A percentile compares a stretch with the other conserved stretches of the same genome.
phyloP scores from a whole-genome alignment of 192 early-diverging fungal species.

The Dimargaris xerosporica region DNA sequence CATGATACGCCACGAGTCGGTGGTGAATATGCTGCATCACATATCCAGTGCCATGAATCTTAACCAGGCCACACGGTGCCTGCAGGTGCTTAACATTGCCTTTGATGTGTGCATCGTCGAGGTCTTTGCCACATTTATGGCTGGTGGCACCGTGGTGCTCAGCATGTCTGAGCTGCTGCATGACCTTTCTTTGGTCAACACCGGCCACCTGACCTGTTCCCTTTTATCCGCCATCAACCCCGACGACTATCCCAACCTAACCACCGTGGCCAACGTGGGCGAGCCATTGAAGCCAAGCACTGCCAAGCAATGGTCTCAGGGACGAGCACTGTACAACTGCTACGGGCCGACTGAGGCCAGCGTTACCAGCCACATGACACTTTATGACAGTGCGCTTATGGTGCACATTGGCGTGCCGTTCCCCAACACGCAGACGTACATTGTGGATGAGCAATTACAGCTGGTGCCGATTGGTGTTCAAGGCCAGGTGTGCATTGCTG shows the following conservation, averaged over 20 bases:
- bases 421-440: constrained; percentile 16
- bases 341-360: neutral
- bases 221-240: neutral
- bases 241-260: neutral
- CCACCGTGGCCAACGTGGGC: neutral
- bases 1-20: neutral
- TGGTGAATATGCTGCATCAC: neutral
- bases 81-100: neutral
- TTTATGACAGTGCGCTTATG: neutral
- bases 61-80: neutral
- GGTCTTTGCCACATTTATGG: neutral
- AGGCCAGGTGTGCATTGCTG: constrained; percentile 22
- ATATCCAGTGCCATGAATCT: neutral
- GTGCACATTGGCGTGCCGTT: constrained; percentile 15
- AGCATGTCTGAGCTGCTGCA: neutral
- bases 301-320: neutral
- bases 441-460: constrained; percentile 14
- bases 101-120: neutral
- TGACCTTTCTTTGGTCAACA: neutral
- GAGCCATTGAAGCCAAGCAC: neutral
- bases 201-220: neutral
- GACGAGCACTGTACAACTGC: neutral
- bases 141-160: neutral
- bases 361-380: neutral
- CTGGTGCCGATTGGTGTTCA: constrained; percentile 18